Evolutionary conservation across 2,329 filamentous ascomycete species (phyloP), one percentile per base, ranked within the genome.

Genomic region (Pseudocercospora musae): DNA sequence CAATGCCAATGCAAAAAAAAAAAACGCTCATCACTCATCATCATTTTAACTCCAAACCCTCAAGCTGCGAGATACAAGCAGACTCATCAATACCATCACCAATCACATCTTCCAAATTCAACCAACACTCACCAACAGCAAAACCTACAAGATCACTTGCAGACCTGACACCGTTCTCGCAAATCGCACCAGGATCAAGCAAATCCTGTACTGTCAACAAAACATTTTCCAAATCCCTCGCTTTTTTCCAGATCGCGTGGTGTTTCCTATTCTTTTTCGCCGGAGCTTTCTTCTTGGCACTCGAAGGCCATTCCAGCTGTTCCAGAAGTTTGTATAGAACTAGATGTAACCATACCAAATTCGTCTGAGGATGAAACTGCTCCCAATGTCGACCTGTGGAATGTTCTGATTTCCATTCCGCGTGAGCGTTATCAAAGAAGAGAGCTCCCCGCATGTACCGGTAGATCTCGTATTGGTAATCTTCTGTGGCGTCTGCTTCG

Each of bases 341-440:
- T 69, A 87, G 87, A 55, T 86, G 81, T 21, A 87, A 74, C 87
- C 87, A 89, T 13, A 88, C 77, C 13, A 87, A 77, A 66, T 89
- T 89, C 2, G 86, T 87, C 59, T 80, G 78, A 2, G 87, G 85
- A 42, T 82, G 79, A 71, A 83, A 88, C 29, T 78, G 73, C 10
- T 76, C 72, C 85, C 86, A 89, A 46, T 70, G 64, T 2, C 70
- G 62, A 4, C 57, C 33, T 5, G 59, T 58, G n/a, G 54, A 2
- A 71, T 70, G 2, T 70, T 70, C 42, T 25, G 66, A 63, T 2
- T 67, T 13, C 50, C 37, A 15, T 55, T 55, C 33, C 50, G 52
- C 29, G 37, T 76, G 72, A 0, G 82, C 79, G 46, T 80, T 75
- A 46, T 78, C 77, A 31, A 70, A 68, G 59, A 71, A 73, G 42